Base-by-base conservation (phyloP, 1,139 yeast genomes). In the Entelexis sorbosivorans region DNA sequence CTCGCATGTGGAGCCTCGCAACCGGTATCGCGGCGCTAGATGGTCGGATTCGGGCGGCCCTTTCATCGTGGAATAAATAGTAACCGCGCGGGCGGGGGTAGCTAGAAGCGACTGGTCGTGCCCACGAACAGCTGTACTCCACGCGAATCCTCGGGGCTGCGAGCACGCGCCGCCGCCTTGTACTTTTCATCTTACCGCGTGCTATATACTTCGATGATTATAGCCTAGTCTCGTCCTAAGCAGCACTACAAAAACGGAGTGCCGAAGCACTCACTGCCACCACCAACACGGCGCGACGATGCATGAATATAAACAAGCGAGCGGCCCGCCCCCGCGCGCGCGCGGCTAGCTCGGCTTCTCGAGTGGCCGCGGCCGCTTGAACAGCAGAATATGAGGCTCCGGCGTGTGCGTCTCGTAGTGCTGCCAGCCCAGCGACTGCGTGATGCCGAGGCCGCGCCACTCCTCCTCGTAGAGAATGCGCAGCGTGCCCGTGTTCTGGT, bases 381-480 rank as follows among this genome's bases (percentile, higher is more conserved):
- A 93, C 58, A 93, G 73, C 57, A 93, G 72, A 56, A 93, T 91
- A 65, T 93, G 98, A 28, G 99, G 99, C 67, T 93, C 99, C 34
- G 98, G 99, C 0, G 96, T 83, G 68, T 93, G 99, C 49, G 96
- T 89, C 64, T 91, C 99, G 65, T 91, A 93, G 67, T 93, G 98
- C 49, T 78, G 93, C 99, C 99, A 93, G 1, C 99, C 99, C 56
- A 93, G 73, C 45, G 95, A 85, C 67, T 91, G 99, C 11, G 98
- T 93, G 62, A 93, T 88, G 4, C 99, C 99, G 52, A 93, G 73
- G 2, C 97, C 97, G 67, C 99, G 76, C 99, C 99, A 93, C 68
- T 93, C 99, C 60, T 91, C 97, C 67, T 93, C 99, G 54, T 83
- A 69, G 50, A 93, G 72, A 52, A 93, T 86, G 59, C 96, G 80